phyloP scores from a whole-genome alignment of 2,329 filamentous ascomycete genomes.

The Hirsutella thompsonii region DNA sequence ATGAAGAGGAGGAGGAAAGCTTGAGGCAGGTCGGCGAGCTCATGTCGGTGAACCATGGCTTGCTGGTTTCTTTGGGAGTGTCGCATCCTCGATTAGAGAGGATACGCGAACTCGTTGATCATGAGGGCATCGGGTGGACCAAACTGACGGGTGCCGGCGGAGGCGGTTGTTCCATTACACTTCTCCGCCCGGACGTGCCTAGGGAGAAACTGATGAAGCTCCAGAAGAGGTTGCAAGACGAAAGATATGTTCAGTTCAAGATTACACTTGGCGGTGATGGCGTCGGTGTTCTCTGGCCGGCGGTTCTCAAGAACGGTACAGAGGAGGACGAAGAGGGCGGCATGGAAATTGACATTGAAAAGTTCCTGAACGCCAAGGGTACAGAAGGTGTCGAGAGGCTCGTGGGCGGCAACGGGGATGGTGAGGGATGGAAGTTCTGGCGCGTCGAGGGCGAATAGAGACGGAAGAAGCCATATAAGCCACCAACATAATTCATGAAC shows the following conservation, averaged over 20 bases:
- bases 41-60: slow-evolving; percentile 86
- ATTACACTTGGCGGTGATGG: slow-evolving; percentile 88
- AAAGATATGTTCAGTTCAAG: slow-evolving; percentile 75
- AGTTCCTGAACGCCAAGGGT: slow-evolving; percentile 69
- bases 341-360: slow-evolving; percentile 84
- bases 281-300: slow-evolving; percentile 88
- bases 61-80: slow-evolving; percentile 82
- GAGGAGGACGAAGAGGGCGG: slow-evolving; percentile 67
- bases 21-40: slow-evolving; percentile 72
- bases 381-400: slow-evolving; percentile 76
- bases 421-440: slow-evolving; percentile 82
- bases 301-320: slow-evolving; percentile 75
- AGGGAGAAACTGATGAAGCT: slow-evolving; percentile 46
- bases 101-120: slow-evolving; percentile 80
- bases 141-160: slow-evolving; percentile 94
- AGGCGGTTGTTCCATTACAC: slow-evolving; percentile 87
- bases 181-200: slow-evolving; percentile 58
- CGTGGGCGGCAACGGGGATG: slow-evolving; percentile 63
- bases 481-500: not conserved
- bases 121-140: slow-evolving; percentile 86
- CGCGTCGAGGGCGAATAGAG: slow-evolving; percentile 37
- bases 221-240: slow-evolving; percentile 49
- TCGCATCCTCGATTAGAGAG: slow-evolving; percentile 90
- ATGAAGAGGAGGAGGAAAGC: slow-evolving; percentile 47
- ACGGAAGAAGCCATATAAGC: not conserved